Percentiles rank a stretch among this genome's conserved stretches.
Evolutionary conservation across 2,329 filamentous ascomycete genomes (phyloP).

Genomic region (Pestalotiopsis sp.): DNA sequence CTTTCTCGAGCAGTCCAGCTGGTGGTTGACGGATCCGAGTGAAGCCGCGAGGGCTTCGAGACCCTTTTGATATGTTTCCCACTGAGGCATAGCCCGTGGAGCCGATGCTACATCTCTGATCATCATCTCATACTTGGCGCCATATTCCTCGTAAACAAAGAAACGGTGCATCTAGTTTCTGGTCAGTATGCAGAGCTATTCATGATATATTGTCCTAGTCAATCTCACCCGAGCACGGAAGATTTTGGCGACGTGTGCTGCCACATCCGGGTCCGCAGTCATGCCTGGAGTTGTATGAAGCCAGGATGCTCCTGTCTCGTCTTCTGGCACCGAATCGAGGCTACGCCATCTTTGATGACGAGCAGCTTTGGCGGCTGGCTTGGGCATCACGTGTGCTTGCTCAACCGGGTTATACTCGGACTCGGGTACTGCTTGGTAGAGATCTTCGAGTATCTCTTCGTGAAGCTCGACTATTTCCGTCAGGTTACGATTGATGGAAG

Average conservation of each 20-base stretch:
- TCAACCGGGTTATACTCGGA: conserved; percentile 62
- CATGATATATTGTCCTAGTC: background rate
- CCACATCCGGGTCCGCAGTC: conserved; percentile 61
- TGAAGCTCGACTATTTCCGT: conserved; percentile 82
- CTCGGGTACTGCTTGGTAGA: conserved; percentile 72
- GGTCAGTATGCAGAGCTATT: background rate
- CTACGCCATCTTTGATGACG: conserved; percentile 49
- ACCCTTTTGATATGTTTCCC: conserved; percentile 81
- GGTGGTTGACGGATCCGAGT: conserved; percentile 69
- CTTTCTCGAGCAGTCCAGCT: conserved; percentile 67
- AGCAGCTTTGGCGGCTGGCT: conserved; percentile 34
- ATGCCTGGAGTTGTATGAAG: conserved; percentile 52
- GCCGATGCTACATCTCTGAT: conserved; percentile 74
- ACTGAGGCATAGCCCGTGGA: conserved; percentile 70
- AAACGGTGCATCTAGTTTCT: conserved; percentile 72
- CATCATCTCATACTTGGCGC: conserved; percentile 86
- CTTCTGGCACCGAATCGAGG: conserved; percentile 48
- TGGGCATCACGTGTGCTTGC: conserved; percentile 23
- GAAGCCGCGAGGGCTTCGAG: conserved; percentile 82
- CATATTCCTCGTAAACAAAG: conserved; percentile 89
- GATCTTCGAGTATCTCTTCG: conserved; percentile 75
- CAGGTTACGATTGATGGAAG: conserved; percentile 78
- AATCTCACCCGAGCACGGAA: conserved; percentile 60
- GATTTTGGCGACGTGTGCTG: conserved; percentile 62
- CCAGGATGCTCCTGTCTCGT: conserved; percentile 41